These are phyloP conservation scores for Arthonia radiata DNA, from an alignment of 495 filamentous ascomycete species.

Conservation along the genomic window DNA sequence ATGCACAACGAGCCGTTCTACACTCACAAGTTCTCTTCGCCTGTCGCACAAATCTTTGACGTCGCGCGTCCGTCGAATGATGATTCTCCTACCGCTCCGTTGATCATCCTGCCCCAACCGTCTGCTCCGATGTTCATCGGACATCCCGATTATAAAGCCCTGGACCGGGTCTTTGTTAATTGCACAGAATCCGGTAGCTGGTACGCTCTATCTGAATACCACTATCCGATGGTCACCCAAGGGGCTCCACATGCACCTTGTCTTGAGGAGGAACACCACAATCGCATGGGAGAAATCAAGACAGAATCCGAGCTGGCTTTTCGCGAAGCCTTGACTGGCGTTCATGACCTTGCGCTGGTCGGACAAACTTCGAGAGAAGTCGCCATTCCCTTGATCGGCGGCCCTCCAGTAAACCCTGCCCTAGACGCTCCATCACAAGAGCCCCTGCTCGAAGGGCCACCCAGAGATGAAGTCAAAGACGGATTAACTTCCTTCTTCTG, in stretches of 20 bases:
- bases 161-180: slow-evolving; percentile 60
- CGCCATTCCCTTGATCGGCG: no score
- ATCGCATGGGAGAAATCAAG: no score
- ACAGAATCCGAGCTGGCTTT: no score
- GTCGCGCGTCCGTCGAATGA: slow-evolving; percentile 44
- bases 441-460: no score
- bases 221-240: slow-evolving; percentile 60
- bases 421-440: no score
- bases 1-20: slow-evolving; percentile 25
- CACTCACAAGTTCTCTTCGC: slow-evolving; percentile 46
- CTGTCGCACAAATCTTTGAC: slow-evolving; percentile 80
- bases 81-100: slow-evolving; percentile 28
- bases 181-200: slow-evolving; percentile 63
- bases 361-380: no score
- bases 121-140: slow-evolving; percentile 34
- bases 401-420: no score
- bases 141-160: slow-evolving; percentile 26
- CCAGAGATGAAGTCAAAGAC: no score
- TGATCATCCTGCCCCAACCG: slow-evolving; percentile 74
- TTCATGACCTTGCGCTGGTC: no score
- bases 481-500: no score
- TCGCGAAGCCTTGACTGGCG: no score
- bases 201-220: slow-evolving; percentile 78
- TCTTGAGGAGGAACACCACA: no score
- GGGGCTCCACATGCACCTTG: slow-evolving; percentile 38